Evolutionary conservation across 768 basidiomycete genomes (phyloP).

Genomic region (Lentinus tigrinus): DNA sequence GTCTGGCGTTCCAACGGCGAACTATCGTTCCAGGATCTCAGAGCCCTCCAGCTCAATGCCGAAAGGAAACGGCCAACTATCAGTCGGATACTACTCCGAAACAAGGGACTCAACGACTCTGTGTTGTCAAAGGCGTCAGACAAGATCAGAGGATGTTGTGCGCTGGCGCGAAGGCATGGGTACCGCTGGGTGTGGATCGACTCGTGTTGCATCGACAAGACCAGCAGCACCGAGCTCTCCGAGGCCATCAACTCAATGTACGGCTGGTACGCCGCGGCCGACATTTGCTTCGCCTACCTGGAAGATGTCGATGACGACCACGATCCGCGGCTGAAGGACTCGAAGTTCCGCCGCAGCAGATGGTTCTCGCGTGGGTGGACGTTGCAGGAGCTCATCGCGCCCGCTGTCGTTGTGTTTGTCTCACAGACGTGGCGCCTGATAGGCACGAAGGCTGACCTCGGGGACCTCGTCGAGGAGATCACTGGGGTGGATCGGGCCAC

Average conservation of each 20-base stretch:
- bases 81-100: not conserved
- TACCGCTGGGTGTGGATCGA: slow-evolving; percentile 16
- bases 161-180: slow-evolving; percentile 8
- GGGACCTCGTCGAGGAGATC: slow-evolving; percentile 9
- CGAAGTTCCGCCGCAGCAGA: slow-evolving; percentile 13
- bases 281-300: slow-evolving; percentile 14
- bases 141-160: slow-evolving; percentile 8
- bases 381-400: slow-evolving; percentile 18
- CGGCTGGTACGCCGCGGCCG: slow-evolving; percentile 17
- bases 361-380: slow-evolving; percentile 18
- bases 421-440: slow-evolving; percentile 8
- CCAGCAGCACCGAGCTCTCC: slow-evolving; percentile 14
- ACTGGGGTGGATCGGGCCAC: slow-evolving; percentile 3
- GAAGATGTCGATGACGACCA: slow-evolving; percentile 13
- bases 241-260: slow-evolving; percentile 20
- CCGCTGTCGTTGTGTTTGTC: slow-evolving; percentile 3
- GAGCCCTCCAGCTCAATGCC: not conserved
- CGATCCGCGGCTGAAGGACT: slow-evolving; percentile 8
- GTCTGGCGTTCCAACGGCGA: slow-evolving; percentile 8
- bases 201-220: slow-evolving; percentile 19
- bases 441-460: slow-evolving; percentile 10
- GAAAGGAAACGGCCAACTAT: not conserved
- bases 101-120: not conserved
- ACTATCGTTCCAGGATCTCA: slow-evolving; percentile 13
- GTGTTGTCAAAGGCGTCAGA: not conserved